A percentile compares a stretch with the other conserved stretches of the same genome.
Conservation (phyloP, 228 moss, liverwort and hornwort species). For the Sphagnum magellanicum region DNA sequence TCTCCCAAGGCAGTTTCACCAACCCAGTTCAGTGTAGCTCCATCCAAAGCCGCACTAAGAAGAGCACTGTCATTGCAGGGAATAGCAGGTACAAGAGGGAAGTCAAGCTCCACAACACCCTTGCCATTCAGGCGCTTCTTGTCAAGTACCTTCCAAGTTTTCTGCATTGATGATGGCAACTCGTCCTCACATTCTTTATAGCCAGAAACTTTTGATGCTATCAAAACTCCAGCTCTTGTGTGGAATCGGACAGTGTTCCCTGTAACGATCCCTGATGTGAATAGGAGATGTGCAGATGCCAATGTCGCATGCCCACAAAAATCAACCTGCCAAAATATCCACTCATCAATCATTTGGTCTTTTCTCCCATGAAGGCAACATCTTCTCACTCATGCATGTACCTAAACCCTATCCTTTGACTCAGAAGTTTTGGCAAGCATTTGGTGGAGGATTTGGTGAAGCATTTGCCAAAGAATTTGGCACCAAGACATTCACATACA, state of each 20-base stretch:
- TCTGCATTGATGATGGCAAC: constrained; percentile 14
- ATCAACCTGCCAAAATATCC: constrained; percentile 46
- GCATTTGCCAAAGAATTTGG: too few species aligned
- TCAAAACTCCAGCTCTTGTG: constrained; percentile 60
- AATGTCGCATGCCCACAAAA: constrained; percentile 92
- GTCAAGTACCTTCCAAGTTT: constrained; percentile 24
- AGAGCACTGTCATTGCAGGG: constrained; percentile 33
- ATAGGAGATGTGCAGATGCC: constrained; percentile 87
- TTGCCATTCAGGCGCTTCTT: constrained; percentile 42
- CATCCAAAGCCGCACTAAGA: constrained; percentile 64
- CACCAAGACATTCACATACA: too few species aligned
- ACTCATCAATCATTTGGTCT: constrained; percentile 4
- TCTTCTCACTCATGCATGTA: too few species aligned
- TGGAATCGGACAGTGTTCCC: constrained; percentile 72
- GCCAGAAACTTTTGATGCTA: constrained; percentile 72
- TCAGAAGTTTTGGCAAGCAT: too few species aligned
- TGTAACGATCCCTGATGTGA: constrained; percentile 81
- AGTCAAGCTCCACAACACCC: constrained; percentile 85
- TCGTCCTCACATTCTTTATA: constrained; percentile 51
- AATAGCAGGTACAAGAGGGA: constrained; percentile 45
- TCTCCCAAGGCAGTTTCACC: constrained; percentile 68
- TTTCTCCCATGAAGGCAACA: too few species aligned
- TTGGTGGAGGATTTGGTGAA: too few species aligned
- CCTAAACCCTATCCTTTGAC: too few species aligned
- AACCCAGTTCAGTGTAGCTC: constrained; percentile 64